Percentiles rank a stretch among this genome's conserved stretches.
These are phyloP conservation scores for Lecanicillium sp. DNA, from an alignment of 2,329 filamentous ascomycete species.

Conservation along the genomic window DNA sequence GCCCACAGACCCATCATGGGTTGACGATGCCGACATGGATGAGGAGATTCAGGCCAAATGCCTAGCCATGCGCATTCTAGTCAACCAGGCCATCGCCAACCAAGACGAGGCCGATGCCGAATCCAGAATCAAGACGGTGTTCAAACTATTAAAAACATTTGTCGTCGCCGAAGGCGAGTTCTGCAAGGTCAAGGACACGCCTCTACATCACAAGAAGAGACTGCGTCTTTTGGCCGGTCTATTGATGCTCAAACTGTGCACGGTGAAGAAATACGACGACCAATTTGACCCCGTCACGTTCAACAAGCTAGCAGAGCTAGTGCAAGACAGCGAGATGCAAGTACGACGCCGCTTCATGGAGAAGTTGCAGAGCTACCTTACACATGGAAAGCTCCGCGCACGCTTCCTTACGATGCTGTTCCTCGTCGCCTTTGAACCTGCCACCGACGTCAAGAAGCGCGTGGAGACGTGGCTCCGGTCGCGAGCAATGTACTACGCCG, in stretches of 20 bases:
- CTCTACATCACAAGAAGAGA: constrained; percentile 70
- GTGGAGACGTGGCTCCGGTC: constrained; percentile 87
- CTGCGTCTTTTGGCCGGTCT: constrained; percentile 77
- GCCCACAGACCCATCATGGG: constrained; percentile 57
- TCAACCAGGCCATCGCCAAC: constrained; percentile 70
- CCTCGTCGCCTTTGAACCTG: constrained; percentile 85
- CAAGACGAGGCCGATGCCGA: constrained; percentile 47
- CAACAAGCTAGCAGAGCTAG: constrained; percentile 71
- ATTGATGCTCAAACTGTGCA: constrained; percentile 77
- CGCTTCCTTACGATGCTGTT: constrained; percentile 90
- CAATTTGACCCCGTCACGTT: constrained; percentile 68
- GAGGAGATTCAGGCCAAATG: constrained; percentile 79
- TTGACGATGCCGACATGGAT: constrained; percentile 61
- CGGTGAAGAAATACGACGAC: constrained; percentile 67
- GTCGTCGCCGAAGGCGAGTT: constrained; percentile 74
- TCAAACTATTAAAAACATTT: constrained; percentile 71
- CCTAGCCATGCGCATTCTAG: constrained; percentile 76
- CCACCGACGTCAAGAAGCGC: constrained; percentile 62
- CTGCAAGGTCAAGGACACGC: constrained; percentile 68
- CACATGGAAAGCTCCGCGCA: constrained; percentile 59
- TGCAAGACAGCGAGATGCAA: constrained; percentile 68
- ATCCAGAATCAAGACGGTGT: constrained; percentile 60
- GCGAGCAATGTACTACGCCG: constrained; percentile 60
- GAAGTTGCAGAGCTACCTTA: constrained; percentile 86
- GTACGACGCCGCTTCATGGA: constrained; percentile 76